A percentile compares a stretch with the other conserved stretches of the same genome.
Evolutionary conservation across 495 filamentous ascomycete genomes (phyloP).

Genomic region (Neurospora sp.): DNA sequence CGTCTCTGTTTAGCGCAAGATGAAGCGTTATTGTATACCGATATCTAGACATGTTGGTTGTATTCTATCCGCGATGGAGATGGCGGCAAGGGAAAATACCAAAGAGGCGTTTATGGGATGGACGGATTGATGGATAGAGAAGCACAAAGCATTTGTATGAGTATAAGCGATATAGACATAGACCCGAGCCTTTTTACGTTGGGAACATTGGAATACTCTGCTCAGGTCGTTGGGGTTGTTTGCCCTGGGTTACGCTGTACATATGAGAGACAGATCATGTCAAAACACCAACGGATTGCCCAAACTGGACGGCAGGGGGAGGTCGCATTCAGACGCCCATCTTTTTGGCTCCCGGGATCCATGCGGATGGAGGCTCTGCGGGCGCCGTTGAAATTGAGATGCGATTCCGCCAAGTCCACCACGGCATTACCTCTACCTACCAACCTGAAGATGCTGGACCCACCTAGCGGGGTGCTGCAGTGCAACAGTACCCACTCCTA

Average conservation of each 20-base stretch:
- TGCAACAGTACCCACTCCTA: neutral
- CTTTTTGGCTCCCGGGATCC: neutral
- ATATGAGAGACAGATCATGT: slow-evolving; percentile 2
- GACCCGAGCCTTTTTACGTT: neutral
- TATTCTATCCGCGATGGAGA: slow-evolving; percentile 9
- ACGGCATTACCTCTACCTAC: neutral
- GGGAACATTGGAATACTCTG: neutral
- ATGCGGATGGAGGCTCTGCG: neutral
- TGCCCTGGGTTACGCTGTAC: slow-evolving; percentile 14
- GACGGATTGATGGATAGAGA: neutral
- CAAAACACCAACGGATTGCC: neutral
- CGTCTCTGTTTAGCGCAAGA: slow-evolving; percentile 12
- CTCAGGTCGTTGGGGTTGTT: slow-evolving; percentile 9
- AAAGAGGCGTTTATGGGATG: neutral
- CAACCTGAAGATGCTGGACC: neutral
- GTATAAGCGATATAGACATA: neutral
- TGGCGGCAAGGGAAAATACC: slow-evolving; percentile 1
- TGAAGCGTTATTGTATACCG: slow-evolving; percentile 9
- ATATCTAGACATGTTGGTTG: slow-evolving; percentile 11
- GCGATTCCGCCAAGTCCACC: neutral
- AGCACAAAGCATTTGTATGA: neutral
- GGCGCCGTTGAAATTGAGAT: neutral
- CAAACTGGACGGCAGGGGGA: neutral
- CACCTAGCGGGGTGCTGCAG: neutral
- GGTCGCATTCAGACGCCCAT: neutral